A percentile compares a stretch with the other conserved stretches of the same genome.
phyloP scores from a whole-genome alignment of 164 flowering plant genomes.

The Magnolia officinalis region DNA sequence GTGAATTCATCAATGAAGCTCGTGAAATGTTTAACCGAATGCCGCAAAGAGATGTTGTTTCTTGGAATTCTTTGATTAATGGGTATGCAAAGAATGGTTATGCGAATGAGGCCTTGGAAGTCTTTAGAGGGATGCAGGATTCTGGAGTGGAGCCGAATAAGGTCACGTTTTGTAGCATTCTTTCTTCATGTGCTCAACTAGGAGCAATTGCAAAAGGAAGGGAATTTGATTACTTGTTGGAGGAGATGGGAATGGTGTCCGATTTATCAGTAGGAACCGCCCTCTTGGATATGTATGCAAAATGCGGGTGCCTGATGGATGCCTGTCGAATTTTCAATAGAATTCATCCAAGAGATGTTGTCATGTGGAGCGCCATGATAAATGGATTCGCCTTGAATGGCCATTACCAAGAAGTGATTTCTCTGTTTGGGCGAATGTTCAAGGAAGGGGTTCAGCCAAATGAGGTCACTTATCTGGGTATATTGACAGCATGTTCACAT shows the following conservation, averaged over 20 bases:
- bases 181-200: slow-evolving; percentile 20
- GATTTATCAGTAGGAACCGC: slow-evolving; percentile 23
- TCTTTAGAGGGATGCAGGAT: slow-evolving; percentile 14
- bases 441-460: slow-evolving; percentile 21
- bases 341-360: slow-evolving; percentile 15
- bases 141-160: slow-evolving; percentile 10
- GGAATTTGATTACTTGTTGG: slow-evolving; percentile 9
- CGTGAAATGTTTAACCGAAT: slow-evolving; percentile 13
- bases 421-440: slow-evolving; percentile 22
- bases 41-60: slow-evolving; percentile 20
- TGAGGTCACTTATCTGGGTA: slow-evolving; percentile 17
- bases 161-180: slow-evolving; percentile 12
- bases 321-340: slow-evolving; percentile 11
- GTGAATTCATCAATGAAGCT: slow-evolving; percentile 18
- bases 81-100: slow-evolving; percentile 18
- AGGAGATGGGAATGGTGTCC: slow-evolving; percentile 11
- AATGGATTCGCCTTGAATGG: slow-evolving; percentile 25
- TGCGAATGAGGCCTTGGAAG: slow-evolving; percentile 21
- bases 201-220: slow-evolving; percentile 19
- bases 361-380: slow-evolving; percentile 27
- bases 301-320: slow-evolving; percentile 17
- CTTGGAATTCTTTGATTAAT: slow-evolving; percentile 26
- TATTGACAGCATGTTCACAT: slow-evolving; percentile 25
- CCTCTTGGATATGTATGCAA: slow-evolving; percentile 22
- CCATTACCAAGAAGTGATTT: slow-evolving; percentile 11